Evolutionary conservation across 768 basidiomycete genomes (phyloP).

Genomic region (Crepidotus variabilis): DNA sequence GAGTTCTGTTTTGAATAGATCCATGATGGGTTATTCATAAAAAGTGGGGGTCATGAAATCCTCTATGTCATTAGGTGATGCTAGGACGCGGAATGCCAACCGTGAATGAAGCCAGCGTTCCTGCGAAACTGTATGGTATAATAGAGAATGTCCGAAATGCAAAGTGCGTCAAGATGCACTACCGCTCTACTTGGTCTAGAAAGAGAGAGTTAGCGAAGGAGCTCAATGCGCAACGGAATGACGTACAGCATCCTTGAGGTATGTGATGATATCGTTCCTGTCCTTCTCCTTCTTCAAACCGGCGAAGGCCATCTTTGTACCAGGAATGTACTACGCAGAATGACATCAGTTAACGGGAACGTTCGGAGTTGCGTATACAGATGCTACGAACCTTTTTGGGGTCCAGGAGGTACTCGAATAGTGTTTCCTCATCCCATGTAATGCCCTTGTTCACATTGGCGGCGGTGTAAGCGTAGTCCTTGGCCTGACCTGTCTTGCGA

Average conservation of each 20-base stretch:
- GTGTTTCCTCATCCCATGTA: slow-evolving; percentile 79
- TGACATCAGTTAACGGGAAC: background rate
- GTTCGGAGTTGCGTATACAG: background rate
- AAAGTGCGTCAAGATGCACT: slow-evolving; percentile 3
- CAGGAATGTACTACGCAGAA: slow-evolving; percentile 74
- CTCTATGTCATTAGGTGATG: background rate
- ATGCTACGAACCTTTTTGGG: slow-evolving; percentile 76
- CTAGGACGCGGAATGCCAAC: background rate
- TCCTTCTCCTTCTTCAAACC: slow-evolving; percentile 99
- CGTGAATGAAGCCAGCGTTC: background rate
- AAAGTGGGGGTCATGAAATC: background rate
- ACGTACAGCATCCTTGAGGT: slow-evolving; percentile 72
- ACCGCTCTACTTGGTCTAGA: slow-evolving; percentile 18
- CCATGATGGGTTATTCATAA: too few species aligned
- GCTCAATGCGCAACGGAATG: background rate
- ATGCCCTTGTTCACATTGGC: slow-evolving; percentile 96
- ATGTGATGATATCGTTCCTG: slow-evolving; percentile 89
- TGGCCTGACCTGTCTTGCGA: slow-evolving; percentile 81
- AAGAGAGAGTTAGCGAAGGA: background rate
- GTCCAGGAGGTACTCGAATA: slow-evolving; percentile 95
- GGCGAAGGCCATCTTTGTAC: slow-evolving; percentile 98
- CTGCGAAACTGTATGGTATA: background rate
- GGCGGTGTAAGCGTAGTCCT: slow-evolving; percentile 87
- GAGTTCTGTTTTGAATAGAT: too few species aligned
- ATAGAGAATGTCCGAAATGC: background rate